Percentiles rank a stretch among this genome's conserved stretches.
phyloP scores from a whole-genome alignment of 2,329 filamentous ascomycete genomes.

The Trichoderma sp. region DNA sequence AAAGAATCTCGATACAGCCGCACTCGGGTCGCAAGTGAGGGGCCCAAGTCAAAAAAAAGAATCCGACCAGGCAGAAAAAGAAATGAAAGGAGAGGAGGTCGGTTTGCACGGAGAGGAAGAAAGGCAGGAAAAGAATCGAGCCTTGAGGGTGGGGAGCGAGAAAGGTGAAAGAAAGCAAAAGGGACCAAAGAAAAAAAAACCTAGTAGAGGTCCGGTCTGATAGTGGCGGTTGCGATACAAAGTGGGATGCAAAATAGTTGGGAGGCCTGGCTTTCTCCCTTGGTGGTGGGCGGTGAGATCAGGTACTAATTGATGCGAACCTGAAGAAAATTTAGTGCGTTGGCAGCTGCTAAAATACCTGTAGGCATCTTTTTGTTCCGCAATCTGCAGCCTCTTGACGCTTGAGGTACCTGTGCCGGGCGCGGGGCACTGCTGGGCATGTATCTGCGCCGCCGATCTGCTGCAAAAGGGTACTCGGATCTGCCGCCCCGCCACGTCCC shows the following conservation, averaged over 20 bases:
- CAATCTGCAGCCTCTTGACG: not conserved
- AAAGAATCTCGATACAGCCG: not conserved
- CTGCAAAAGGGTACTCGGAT: constrained; percentile 13
- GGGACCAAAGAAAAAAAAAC: constrained; percentile 13
- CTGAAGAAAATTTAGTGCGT: constrained; percentile 15
- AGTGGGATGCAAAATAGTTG: constrained; percentile 12
- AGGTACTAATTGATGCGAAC: constrained; percentile 19
- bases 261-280: constrained; percentile 8
- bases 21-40: constrained; percentile 15
- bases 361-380: not conserved
- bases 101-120: not conserved
- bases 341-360: not conserved
- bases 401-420: constrained; percentile 9
- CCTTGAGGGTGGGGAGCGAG: not conserved
- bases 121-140: constrained; percentile 3
- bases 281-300: constrained; percentile 19
- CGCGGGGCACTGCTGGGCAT: constrained; percentile 1
- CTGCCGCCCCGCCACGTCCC: constrained; percentile 23
- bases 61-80: not conserved
- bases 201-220: constrained; percentile 3
- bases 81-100: not conserved
- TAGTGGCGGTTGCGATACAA: constrained; percentile 13
- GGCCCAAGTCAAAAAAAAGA: constrained; percentile 10
- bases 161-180: not conserved
- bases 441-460: constrained; percentile 2